Base-by-base conservation (phyloP, 1,139 yeast species). In the Petasospora fabianii region DNA sequence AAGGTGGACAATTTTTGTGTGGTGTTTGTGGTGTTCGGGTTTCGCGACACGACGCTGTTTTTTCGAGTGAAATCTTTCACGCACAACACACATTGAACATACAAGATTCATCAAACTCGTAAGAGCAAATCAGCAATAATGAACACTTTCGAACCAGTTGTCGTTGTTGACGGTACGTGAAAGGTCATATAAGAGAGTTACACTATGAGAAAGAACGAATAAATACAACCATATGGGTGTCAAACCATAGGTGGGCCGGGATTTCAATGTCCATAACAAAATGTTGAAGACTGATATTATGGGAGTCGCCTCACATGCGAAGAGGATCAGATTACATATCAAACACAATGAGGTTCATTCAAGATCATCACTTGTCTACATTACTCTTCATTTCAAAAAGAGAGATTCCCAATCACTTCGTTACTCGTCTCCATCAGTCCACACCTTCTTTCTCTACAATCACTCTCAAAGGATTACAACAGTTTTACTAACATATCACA, bases 111-210 rank as follows among this genome's bases (percentile, higher is more conserved):
- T 31, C 26, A 20, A 32, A 20, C 40, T 40, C 38, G 43, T 32
- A 36, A 40, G 40, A 40, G 43, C 36, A 27, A 31, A 38, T 36
- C 34, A 32, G 5, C 22, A 42, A 44, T 37, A 39, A 86, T 85
- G 95, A 84, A 92, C 76, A 77, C 85, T 70, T 86, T 81, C 72
- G 94, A 86, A 78, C 90, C 94, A 75, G 95, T 87, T 78, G 86
- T 87, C 78, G 96, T 87, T 73, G 82, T 85, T 79, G 95, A 85
- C 77, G 95, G 94, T 72, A 73, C 63, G 77, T 71, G 11, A 9
- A 10, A 24, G 7, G n/a, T 9, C 13, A 12, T 7, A 15, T 24
- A 8, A 19, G 30, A 27, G 19, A 16, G 22, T 10, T 20, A 7
- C 10, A 6, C 22, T 20, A 20, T 20, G 22, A 7, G 22, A 20